Percentiles rank a stretch among this genome's conserved stretches.
phyloP scores from a whole-genome alignment of 108 stramenopile genomes.

The Nitzschia palea region DNA sequence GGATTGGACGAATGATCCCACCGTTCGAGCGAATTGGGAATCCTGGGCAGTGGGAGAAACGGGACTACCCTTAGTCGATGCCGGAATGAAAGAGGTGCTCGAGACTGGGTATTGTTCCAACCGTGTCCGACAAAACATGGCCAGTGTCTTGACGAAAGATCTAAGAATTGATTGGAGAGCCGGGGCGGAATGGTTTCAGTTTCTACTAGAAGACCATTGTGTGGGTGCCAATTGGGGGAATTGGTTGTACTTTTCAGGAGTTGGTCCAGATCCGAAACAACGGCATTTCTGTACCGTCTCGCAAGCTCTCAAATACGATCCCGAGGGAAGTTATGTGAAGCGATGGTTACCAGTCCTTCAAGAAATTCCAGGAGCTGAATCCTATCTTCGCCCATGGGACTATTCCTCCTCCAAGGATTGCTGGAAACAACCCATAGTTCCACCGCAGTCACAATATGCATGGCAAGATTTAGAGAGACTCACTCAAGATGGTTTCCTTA shows the following conservation, averaged over 20 bases:
- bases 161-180: constrained; percentile 86
- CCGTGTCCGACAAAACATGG: constrained; percentile 90
- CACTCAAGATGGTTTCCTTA: background rate
- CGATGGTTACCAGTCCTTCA: constrained; percentile 75
- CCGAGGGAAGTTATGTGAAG: constrained; percentile 67
- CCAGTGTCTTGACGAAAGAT: constrained; percentile 84
- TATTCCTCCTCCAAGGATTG: constrained; percentile 35
- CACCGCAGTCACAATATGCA: constrained; percentile 55
- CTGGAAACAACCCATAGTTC: constrained; percentile 42
- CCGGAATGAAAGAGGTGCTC: constrained; percentile 86
- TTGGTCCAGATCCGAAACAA: constrained; percentile 74
- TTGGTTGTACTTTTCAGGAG: constrained; percentile 88
- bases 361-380: constrained; percentile 29
- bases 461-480: constrained; percentile 49
- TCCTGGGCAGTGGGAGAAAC: constrained; percentile 76
- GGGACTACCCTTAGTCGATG: constrained; percentile 88
- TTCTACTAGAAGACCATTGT: constrained; percentile 85
- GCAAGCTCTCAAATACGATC: constrained; percentile 77
- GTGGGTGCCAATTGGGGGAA: constrained; percentile 89
- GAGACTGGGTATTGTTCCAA: constrained; percentile 90
- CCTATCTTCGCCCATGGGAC: constrained; percentile 63
- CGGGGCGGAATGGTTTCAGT: constrained; percentile 87
- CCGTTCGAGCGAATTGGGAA: constrained; percentile 19
- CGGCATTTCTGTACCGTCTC: constrained; percentile 78
- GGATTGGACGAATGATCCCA: background rate